Base-by-base conservation (phyloP, 2,329 filamentous ascomycete species). In the Plenodomus lindquistii region DNA sequence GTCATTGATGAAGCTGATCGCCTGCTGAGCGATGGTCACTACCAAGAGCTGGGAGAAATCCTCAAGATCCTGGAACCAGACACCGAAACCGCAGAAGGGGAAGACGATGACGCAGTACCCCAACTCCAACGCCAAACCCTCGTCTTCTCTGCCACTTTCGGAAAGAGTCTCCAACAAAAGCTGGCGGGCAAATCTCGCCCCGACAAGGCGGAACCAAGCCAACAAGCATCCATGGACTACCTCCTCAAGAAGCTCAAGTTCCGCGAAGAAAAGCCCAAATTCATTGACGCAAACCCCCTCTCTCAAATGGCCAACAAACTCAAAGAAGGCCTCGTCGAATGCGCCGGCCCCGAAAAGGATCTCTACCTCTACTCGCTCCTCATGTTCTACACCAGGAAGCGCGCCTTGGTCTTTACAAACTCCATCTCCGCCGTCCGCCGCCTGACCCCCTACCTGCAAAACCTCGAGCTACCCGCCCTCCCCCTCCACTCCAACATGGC, bases 111-210 rank as follows among this genome's bases (percentile, higher is more conserved):
- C 3, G 48, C 47, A 8, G 24, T 38, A 4, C 48, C 48, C 6
- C 50, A 71, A 10, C 67, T 77, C 36, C 66, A 81, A 15, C 79
- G 93, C 35, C 94, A 99, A 68, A 97, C 92, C 0, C 81, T 99
- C 0, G 91, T 99, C 17, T 99, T 99, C 72, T 97, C 94, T 0
- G 94, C 94, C 0, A 99, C 94, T 0, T 96, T 99, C 71, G 89
- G 96, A 68, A 93, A 92, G 65, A 86, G 87, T 0, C 76, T 99
- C 22, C 93, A 97, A 69, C 89, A 93, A 61, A 97, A 97, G 71
- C 81, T 99, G 11, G 85, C 89, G 1, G 88, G 90, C 20, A 70
- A 70, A 42, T 55, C 49, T 15, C 95, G 83, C 47, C 82, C 77
- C 55, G 75, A 73, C 29, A 48, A 50, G 5, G 82, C 87, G 57